Evolutionary conservation across 345 rosid species (phyloP).

Genomic region (Sonneratia alba): DNA sequence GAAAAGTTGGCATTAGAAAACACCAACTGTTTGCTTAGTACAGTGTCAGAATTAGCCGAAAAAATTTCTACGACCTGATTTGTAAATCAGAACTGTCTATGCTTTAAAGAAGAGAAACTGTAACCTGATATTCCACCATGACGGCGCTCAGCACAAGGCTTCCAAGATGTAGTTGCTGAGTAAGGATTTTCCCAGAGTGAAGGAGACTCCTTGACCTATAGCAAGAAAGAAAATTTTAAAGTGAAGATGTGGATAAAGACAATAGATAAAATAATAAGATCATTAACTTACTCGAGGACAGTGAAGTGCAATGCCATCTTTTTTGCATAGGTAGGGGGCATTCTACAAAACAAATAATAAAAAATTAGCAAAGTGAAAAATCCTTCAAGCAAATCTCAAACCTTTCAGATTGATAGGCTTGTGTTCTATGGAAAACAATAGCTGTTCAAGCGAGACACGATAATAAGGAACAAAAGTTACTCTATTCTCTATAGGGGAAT

Average conservation of each 20-base stretch:
- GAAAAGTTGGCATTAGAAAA: neutral
- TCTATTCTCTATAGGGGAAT: neutral
- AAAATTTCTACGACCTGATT: slow-evolving; percentile 39
- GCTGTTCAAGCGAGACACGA: neutral
- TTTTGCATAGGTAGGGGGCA: slow-evolving; percentile 83
- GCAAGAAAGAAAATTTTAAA: neutral
- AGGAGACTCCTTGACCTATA: slow-evolving; percentile 82
- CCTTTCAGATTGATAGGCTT: neutral
- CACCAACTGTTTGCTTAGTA: neutral
- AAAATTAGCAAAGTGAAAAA: slow-evolving; percentile 6
- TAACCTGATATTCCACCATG: slow-evolving; percentile 70
- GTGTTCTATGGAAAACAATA: neutral
- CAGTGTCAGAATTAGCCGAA: neutral
- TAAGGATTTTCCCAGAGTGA: slow-evolving; percentile 96
- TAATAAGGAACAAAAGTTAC: neutral
- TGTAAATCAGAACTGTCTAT: no score
- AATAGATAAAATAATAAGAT: neutral
- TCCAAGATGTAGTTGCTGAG: slow-evolving; percentile 98
- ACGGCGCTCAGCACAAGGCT: slow-evolving; percentile 96
- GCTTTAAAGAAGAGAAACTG: no score
- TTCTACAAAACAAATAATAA: slow-evolving; percentile 32
- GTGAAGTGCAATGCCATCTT: slow-evolving; percentile 89
- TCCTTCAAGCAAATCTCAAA: neutral
- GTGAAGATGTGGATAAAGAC: neutral
- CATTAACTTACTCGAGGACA: slow-evolving; percentile 75